Base-by-base conservation (phyloP, 2,329 filamentous ascomycete genomes). In the Rutstroemia sydowiana region DNA sequence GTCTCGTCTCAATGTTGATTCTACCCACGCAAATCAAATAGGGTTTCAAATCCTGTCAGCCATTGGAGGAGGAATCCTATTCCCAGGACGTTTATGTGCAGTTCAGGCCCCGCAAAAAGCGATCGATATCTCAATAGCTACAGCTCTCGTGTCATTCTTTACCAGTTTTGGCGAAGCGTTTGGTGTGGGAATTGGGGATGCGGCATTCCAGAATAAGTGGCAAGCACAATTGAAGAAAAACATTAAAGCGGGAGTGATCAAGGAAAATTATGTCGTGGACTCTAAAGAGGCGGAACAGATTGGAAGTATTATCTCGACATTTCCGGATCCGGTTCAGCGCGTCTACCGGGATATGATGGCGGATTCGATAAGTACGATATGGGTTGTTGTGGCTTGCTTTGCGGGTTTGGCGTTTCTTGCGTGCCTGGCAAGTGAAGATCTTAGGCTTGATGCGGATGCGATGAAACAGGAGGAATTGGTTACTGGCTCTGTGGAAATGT, bases 181-280 rank as follows among this genome's bases (percentile, higher is more conserved):
- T 40, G 61, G 60, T 9, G 57, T 63, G 41, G 61, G 57, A n/a
- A 60, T 63, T 31, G 59, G 61, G 11, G 58, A 56, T 36, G 57
- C 53, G 16, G 43, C 61, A 6, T 61, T 63, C 42, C 58, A 59
- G 20, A 59, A 59, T 28, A 18, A 45, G 32, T 58, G 55, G 53
- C 50, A 40, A 20, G 46, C 36, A n/a, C 36, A 50, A 10, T 21
- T 55, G 26, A 32, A 45, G 1, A 41, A 26, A 26, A 14, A 43
- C 3, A 6, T 54, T 3, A 28, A 20, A 20, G 3, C 10, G 5
- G 50, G 47, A 4, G 16, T 31, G 5, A 37, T 57, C 8, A 30
- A 50, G 16, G 16, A 45, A n/a, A 13, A 52, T 28, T 55, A 53
- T 28, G 11, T 52, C 7, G 34, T 58, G 3, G 36, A 42, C 5